These are phyloP conservation scores for Colletotrichum aenigma DNA, from an alignment of 2,329 filamentous ascomycete genomes.

Conservation along the genomic window DNA sequence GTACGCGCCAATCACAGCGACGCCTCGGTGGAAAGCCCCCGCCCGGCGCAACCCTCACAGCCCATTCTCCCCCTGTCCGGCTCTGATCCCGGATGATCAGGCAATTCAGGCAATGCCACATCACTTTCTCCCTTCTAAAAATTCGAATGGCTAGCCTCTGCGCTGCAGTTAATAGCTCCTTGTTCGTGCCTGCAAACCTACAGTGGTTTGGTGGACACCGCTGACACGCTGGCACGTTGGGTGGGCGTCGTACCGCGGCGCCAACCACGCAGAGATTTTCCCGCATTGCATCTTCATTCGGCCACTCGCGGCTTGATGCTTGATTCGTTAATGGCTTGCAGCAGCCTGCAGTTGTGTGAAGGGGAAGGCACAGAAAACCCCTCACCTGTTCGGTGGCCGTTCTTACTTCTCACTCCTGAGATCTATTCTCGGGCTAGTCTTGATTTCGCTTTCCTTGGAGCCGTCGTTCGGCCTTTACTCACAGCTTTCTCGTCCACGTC, in stretches of 20 bases:
- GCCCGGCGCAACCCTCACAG: slow-evolving; percentile 9
- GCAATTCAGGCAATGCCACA: slow-evolving; percentile 14
- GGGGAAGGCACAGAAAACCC: not conserved
- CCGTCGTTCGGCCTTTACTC: not conserved
- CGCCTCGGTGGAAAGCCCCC: not conserved
- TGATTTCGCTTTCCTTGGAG: not conserved
- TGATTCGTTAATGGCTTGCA: not conserved
- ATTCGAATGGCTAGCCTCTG: not conserved
- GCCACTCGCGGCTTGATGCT: not conserved
- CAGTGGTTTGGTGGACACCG: slow-evolving; percentile 9
- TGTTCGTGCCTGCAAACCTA: slow-evolving; percentile 2
- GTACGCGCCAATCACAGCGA: slow-evolving; percentile 16
- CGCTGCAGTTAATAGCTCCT: not conserved
- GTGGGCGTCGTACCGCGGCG: not conserved
- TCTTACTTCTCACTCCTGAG: not conserved
- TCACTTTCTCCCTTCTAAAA: not conserved
- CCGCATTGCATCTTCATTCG: not conserved
- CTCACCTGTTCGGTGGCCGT: not conserved
- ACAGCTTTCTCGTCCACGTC: not conserved
- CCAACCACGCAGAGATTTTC: not conserved
- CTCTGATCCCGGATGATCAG: slow-evolving; percentile 24
- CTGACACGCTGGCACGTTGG: not conserved
- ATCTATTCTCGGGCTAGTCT: not conserved
- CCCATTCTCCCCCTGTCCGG: slow-evolving; percentile 7
- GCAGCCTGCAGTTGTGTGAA: not conserved